Conservation (phyloP, 306 rosid species). For the Prinsepia uniflora region DNA sequence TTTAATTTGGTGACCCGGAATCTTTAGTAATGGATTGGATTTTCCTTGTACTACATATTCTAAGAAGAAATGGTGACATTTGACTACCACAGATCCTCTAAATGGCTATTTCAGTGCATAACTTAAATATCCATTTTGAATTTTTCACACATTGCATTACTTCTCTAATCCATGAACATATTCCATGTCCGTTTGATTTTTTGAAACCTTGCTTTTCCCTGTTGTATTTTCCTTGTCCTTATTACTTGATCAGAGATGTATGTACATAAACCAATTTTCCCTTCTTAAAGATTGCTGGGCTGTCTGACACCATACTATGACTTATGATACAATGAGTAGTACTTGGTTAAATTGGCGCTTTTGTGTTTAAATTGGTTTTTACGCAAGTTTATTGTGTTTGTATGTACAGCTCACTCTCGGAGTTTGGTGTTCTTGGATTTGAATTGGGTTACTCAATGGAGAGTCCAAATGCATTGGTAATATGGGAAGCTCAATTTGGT, state of each 20-base stretch:
- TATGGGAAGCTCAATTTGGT: constrained; percentile 99
- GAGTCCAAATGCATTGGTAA: constrained; percentile 85
- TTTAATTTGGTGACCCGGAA: neutral
- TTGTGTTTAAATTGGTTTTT: constrained; percentile 12
- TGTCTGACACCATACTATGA: neutral
- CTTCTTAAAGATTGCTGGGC: neutral
- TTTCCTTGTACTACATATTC: neutral
- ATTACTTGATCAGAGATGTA: neutral
- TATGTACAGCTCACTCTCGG: constrained; percentile 78
- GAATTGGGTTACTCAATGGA: constrained; percentile 98
- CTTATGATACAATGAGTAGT: neutral
- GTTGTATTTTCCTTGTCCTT: neutral
- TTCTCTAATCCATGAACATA: neutral
- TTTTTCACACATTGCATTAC: neutral
- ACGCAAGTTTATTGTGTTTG: constrained; percentile 19
- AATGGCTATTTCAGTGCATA: neutral
- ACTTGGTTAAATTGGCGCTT: constrained; percentile 8
- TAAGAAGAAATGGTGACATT: neutral
- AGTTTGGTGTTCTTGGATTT: constrained; percentile 96
- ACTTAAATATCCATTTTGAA: neutral
- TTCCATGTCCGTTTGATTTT: neutral
- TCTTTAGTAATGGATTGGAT: neutral
- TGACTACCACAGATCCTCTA: neutral
- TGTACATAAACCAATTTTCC: neutral
- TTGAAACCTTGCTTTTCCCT: neutral